Evolutionary conservation across 805 yeast species (phyloP).

Genomic region (Hanseniaspora lachancei): DNA sequence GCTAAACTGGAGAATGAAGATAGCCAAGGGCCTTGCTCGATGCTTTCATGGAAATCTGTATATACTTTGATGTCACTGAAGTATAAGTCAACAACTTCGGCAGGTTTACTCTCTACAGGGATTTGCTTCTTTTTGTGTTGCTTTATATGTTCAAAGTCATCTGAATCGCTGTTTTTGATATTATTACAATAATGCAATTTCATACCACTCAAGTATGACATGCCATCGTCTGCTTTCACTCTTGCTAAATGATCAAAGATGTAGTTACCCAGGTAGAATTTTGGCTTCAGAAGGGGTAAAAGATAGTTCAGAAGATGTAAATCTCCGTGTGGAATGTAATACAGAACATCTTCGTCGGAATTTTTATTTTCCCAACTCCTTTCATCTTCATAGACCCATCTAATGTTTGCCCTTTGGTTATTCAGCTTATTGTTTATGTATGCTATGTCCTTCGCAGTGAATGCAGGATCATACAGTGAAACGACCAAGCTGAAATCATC

Average conservation of each 20-base stretch:
- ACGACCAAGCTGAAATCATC: constrained; percentile 20
- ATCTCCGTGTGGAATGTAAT: constrained; percentile 68
- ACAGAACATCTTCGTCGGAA: constrained; percentile 27
- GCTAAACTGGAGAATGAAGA: constrained; percentile 44
- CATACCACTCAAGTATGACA: neutral
- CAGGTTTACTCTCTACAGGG: constrained; percentile 24
- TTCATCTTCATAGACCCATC: constrained; percentile 23
- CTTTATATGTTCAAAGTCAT: neutral
- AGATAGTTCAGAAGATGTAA: constrained; percentile 37
- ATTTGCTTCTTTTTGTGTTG: constrained; percentile 16
- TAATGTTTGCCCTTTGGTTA: constrained; percentile 11
- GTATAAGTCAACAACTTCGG: constrained; percentile 25
- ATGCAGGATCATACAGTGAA: constrained; percentile 55
- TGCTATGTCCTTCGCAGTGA: constrained; percentile 33
- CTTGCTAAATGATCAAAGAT: constrained; percentile 6
- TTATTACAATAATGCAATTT: neutral
- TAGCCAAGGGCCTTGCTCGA: constrained; percentile 33
- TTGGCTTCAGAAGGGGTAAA: constrained; percentile 5
- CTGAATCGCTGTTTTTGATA: neutral
- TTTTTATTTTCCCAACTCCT: constrained; percentile 18
- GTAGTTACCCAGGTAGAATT: constrained; percentile 8
- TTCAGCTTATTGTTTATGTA: constrained; percentile 21
- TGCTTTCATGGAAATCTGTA: constrained; percentile 15
- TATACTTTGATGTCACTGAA: constrained; percentile 24
- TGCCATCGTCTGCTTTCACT: neutral